phyloP scores from a whole-genome alignment of 306 rosid genomes.

The Astragalus glycyphyllos region DNA sequence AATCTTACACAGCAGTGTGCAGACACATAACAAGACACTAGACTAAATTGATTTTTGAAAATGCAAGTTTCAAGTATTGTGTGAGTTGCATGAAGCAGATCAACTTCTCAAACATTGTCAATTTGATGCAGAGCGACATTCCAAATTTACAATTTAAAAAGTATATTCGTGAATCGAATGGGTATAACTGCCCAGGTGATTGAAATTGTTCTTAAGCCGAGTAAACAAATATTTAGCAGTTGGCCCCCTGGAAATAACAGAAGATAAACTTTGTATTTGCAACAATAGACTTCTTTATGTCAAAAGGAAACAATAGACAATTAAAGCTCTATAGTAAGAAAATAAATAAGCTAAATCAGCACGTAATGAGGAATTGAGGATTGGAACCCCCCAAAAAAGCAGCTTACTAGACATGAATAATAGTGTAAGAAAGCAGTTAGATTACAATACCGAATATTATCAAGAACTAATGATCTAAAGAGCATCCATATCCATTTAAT shows the following conservation, averaged over 20 bases:
- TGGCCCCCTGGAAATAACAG: neutral
- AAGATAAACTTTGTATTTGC: neutral
- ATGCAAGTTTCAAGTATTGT: neutral
- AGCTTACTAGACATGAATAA: neutral
- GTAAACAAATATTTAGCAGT: neutral
- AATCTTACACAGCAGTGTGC: conserved; percentile 2
- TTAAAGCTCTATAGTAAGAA: neutral
- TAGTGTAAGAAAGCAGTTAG: neutral
- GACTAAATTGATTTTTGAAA: neutral
- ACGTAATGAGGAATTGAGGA: conserved; percentile 5
- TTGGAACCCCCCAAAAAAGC: neutral
- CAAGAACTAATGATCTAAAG: conserved; percentile 3
- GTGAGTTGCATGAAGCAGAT: neutral
- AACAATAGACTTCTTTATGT: too few species aligned
- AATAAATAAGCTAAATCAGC: conserved; percentile 3
- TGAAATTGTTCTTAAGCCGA: conserved; percentile 19
- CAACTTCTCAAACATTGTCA: conserved; percentile 16
- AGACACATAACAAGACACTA: neutral
- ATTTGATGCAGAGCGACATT: neutral
- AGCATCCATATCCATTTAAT: neutral
- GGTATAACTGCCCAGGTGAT: neutral
- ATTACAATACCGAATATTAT: neutral
- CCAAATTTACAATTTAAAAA: conserved; percentile 7
- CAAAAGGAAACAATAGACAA: neutral
- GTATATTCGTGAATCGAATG: conserved; percentile 21